These are phyloP conservation scores for Debaryomycetaceae sp. DNA, from an alignment of 1,139 yeast genomes.

Conservation along the genomic window DNA sequence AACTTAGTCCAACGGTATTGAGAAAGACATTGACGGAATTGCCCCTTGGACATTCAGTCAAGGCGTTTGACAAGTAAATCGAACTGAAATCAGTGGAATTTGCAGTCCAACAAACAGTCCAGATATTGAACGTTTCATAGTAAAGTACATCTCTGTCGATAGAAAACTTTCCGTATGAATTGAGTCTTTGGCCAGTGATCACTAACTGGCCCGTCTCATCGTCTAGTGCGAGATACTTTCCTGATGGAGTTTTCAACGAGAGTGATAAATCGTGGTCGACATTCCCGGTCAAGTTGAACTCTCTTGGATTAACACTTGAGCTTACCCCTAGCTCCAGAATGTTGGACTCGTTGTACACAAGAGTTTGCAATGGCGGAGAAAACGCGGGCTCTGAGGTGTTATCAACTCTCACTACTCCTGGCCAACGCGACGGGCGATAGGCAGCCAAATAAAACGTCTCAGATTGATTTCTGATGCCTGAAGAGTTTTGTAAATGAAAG, in stretches of 20 bases:
- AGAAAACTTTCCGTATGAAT: neutral
- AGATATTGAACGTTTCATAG: neutral
- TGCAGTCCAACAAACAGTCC: neutral
- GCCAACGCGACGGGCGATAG: slow-evolving; percentile 2
- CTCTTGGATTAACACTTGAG: neutral
- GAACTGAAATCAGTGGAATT: neutral
- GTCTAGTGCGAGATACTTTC: neutral
- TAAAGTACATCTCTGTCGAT: neutral
- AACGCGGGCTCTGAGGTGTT: neutral
- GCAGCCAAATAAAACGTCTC: slow-evolving; percentile 5
- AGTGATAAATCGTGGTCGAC: neutral
- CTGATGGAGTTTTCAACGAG: neutral
- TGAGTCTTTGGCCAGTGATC: neutral
- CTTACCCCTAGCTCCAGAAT: neutral
- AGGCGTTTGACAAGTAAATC: neutral
- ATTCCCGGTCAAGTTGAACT: neutral
- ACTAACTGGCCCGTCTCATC: neutral
- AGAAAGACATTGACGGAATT: neutral
- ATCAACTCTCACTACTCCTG: neutral
- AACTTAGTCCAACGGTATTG: neutral
- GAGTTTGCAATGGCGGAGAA: neutral
- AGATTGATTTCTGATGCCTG: neutral
- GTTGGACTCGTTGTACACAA: neutral
- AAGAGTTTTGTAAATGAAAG: neutral
- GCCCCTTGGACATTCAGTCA: neutral